phyloP scores from a whole-genome alignment of 2,329 filamentous ascomycete species.

The Domatiomyces globalis region DNA sequence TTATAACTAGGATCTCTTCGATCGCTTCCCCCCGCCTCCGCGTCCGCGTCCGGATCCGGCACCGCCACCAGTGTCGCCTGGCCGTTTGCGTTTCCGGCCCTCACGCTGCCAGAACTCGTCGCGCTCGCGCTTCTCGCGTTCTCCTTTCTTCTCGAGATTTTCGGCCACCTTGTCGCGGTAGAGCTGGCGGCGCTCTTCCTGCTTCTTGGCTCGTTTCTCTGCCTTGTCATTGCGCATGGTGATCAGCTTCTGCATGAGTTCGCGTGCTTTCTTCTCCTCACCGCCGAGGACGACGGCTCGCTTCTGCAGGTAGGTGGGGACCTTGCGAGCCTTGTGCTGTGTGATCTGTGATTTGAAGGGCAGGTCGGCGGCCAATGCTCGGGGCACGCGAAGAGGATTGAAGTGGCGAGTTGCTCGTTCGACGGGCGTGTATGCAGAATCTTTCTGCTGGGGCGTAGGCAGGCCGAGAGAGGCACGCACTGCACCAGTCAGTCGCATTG shows the following conservation, averaged over 20 bases:
- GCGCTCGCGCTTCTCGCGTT: constrained; percentile 76
- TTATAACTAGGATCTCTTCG: background rate
- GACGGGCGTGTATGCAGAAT: constrained; percentile 66
- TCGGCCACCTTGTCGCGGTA: constrained; percentile 75
- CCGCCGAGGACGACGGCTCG: constrained; percentile 73
- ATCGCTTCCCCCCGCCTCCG: constrained; percentile 4
- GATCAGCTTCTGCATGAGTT: constrained; percentile 83
- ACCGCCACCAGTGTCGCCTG: constrained; percentile 38
- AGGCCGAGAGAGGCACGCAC: constrained; percentile 65
- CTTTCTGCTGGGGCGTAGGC: constrained; percentile 62
- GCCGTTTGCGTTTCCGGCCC: constrained; percentile 59
- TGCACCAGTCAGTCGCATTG: constrained; percentile 88
- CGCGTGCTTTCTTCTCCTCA: constrained; percentile 78
- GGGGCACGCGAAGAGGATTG: constrained; percentile 45
- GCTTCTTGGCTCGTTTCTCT: constrained; percentile 66
- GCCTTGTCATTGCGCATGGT: constrained; percentile 82
- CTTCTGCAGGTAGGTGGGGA: constrained; percentile 84
- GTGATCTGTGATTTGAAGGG: constrained; percentile 89
- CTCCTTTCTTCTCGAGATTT: constrained; percentile 69
- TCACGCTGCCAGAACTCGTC: constrained; percentile 89
- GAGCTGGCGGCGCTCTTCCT: constrained; percentile 69
- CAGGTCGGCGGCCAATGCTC: constrained; percentile 54
- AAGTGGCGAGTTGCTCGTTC: constrained; percentile 54
- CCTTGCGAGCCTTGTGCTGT: constrained; percentile 63
- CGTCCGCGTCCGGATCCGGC: constrained; percentile 33